Percentiles rank a stretch among this genome's conserved stretches.
These are phyloP conservation scores for Erodium chrysanthum DNA, from an alignment of 441 rosid species.

Conservation along the genomic window DNA sequence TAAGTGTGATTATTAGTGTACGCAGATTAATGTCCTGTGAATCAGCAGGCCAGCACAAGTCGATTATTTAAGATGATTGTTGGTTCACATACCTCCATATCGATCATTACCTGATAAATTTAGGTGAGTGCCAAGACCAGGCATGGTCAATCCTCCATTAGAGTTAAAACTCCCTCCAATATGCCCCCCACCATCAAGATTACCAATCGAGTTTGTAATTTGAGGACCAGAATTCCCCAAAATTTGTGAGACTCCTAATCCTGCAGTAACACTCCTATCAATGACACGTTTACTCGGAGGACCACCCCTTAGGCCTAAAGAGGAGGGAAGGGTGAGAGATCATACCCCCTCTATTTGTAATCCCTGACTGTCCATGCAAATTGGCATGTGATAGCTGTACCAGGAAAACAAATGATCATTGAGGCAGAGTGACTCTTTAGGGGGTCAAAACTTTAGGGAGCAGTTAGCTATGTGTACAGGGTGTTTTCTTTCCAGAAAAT, in stretches of 20 bases:
- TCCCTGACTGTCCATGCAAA: constrained; percentile 83
- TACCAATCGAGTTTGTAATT: constrained; percentile 76
- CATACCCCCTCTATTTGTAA: constrained; percentile 74
- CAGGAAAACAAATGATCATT: neutral
- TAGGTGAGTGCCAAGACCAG: constrained; percentile 71
- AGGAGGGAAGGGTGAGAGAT: constrained; percentile 63
- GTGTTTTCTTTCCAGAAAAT: neutral
- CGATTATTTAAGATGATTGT: neutral
- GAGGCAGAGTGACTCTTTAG: neutral
- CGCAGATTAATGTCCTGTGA: neutral
- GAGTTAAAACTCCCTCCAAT: constrained; percentile 70
- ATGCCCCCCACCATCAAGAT: constrained; percentile 82
- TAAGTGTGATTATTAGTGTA: neutral
- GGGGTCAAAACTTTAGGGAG: neutral
- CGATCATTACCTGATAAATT: constrained; percentile 60
- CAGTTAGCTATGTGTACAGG: neutral
- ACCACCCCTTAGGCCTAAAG: neutral
- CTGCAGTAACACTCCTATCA: constrained; percentile 57
- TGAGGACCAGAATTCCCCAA: constrained; percentile 82
- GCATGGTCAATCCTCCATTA: constrained; percentile 70
- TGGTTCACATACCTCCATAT: constrained; percentile 10
- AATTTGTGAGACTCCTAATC: constrained; percentile 68
- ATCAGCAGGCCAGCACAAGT: neutral
- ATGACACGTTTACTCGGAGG: constrained; percentile 26
- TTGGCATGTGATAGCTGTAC: constrained; percentile 67